phyloP scores from a whole-genome alignment of 2,329 filamentous ascomycete species.

The Trichoderma pleuroti region DNA sequence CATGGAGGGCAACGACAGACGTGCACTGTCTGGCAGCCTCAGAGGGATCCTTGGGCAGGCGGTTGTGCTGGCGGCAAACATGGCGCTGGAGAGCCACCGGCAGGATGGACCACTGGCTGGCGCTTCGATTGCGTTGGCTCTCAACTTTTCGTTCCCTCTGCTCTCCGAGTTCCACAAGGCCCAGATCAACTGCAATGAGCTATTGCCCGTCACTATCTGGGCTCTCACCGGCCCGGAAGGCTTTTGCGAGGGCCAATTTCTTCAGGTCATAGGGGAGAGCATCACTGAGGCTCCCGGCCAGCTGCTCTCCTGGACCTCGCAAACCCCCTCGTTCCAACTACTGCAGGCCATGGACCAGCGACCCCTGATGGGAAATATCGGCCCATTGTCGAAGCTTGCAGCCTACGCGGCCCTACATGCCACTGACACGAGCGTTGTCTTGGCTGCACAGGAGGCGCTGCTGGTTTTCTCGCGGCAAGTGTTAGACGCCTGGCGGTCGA shows the following conservation, averaged over 20 bases:
- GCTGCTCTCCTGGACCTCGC: constrained; percentile 60
- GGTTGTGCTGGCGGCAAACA: constrained; percentile 69
- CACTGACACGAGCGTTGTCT: constrained; percentile 40
- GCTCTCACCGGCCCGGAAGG: constrained; percentile 69
- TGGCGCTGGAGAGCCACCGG: constrained; percentile 58
- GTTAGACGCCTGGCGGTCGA: constrained; percentile 69
- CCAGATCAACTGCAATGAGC: constrained; percentile 61
- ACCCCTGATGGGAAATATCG: constrained; percentile 64
- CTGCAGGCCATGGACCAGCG: constrained; percentile 57
- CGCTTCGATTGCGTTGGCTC: constrained; percentile 61
- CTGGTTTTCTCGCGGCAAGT: constrained; percentile 64
- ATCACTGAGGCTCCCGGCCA: constrained; percentile 46
- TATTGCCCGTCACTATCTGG: constrained; percentile 67
- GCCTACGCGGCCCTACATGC: constrained; percentile 61
- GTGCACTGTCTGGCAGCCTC: constrained; percentile 61
- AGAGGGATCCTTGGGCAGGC: constrained; percentile 67
- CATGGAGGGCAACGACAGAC: constrained; percentile 61
- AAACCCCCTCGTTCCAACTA: constrained; percentile 57
- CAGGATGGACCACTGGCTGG: constrained; percentile 42
- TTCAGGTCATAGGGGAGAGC: constrained; percentile 66
- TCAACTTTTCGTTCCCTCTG: constrained; percentile 74
- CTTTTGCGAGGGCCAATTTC: constrained; percentile 71
- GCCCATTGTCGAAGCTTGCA: constrained; percentile 62
- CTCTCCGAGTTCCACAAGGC: constrained; percentile 58
- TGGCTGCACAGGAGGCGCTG: constrained; percentile 58